Percentiles rank a stretch among this genome's conserved stretches.
These are phyloP conservation scores for Tilletia indica DNA, from an alignment of 1,284 basidiomycete genomes.

Conservation along the genomic window DNA sequence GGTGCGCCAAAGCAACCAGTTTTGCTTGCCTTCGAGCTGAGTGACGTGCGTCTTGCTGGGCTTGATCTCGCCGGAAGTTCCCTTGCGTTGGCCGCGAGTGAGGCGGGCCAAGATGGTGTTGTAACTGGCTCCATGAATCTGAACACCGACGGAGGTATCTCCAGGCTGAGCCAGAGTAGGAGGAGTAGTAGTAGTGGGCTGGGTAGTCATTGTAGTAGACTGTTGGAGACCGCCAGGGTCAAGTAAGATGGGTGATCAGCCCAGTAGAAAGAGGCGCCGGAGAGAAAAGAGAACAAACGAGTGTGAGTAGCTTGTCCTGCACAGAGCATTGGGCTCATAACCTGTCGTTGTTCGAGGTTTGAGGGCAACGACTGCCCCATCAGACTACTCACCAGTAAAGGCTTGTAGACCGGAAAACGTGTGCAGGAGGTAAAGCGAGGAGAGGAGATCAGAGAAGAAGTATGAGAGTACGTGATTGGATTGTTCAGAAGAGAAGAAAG, in stretches of 20 bases:
- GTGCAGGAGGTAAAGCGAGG: no score
- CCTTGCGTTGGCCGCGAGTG: not conserved
- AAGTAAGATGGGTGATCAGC: conserved; percentile 4
- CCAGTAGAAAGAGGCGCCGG: not conserved
- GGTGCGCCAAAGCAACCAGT: conserved; percentile 11
- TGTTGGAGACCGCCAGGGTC: not conserved
- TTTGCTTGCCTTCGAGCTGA: not conserved
- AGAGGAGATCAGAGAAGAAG: no score
- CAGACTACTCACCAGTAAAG: not conserved
- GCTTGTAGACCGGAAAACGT: no score
- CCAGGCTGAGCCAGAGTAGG: not conserved
- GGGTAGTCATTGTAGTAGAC: not conserved
- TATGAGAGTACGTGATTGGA: no score
- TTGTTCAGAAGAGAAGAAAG: no score
- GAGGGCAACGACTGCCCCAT: not conserved
- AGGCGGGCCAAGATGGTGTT: not conserved
- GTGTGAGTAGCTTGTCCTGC: not conserved
- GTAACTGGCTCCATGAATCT: not conserved
- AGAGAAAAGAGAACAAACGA: not conserved
- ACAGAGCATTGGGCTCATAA: conserved; percentile 11
- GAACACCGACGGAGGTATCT: not conserved
- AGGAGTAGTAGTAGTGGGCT: not conserved
- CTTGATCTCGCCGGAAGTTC: not conserved
- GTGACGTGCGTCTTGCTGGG: not conserved
- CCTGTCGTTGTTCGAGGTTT: not conserved